phyloP scores from a whole-genome alignment of 495 filamentous ascomycete genomes.

The Tuber calosporum region DNA sequence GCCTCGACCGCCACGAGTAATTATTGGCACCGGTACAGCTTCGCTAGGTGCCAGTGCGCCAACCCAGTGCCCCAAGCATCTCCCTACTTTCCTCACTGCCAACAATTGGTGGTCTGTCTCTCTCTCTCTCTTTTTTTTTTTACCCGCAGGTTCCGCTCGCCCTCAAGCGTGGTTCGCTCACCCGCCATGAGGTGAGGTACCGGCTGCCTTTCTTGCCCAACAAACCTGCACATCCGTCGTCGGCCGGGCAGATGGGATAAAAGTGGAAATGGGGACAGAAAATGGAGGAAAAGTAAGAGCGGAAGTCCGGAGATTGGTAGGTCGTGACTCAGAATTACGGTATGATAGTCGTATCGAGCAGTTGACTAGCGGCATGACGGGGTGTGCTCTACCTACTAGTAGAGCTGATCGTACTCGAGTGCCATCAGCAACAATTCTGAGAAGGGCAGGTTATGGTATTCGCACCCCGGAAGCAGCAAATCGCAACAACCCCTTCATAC shows the following conservation, averaged over 20 bases:
- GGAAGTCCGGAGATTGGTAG: neutral
- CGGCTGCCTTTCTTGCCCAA: neutral
- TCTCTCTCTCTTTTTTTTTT: conserved; percentile 3
- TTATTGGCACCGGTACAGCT: neutral
- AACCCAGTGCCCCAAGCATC: neutral
- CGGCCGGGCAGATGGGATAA: neutral
- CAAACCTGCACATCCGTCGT: neutral
- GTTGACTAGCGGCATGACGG: neutral
- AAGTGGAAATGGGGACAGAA: neutral
- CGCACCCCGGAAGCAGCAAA: neutral
- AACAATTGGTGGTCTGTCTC: neutral
- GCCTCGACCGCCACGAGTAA: neutral
- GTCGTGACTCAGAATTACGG: neutral
- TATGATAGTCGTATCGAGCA: neutral
- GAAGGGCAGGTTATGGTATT: neutral
- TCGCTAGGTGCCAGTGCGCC: neutral
- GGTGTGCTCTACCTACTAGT: neutral
- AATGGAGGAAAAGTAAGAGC: neutral
- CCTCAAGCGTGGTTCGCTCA: neutral
- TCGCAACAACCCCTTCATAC: neutral
- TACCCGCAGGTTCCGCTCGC: neutral
- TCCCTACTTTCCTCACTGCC: neutral
- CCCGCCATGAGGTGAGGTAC: neutral
- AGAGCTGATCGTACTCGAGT: neutral
- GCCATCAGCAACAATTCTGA: neutral